Conservation (phyloP, 2,329 filamentous ascomycete genomes). For the Phaeosphaeriaceae sp. region DNA sequence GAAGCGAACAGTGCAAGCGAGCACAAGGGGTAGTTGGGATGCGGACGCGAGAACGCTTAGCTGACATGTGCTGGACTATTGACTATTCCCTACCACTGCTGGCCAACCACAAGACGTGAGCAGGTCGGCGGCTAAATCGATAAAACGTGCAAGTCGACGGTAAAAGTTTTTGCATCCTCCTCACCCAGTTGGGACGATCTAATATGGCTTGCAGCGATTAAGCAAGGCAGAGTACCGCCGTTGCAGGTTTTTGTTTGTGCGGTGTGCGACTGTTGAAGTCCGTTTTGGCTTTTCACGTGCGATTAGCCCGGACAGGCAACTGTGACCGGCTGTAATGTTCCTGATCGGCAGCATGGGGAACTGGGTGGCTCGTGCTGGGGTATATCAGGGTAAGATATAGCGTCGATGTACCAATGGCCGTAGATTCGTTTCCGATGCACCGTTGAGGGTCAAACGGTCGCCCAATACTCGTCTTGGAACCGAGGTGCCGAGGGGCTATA, state of each 20-base stretch:
- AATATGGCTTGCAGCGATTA: not conserved
- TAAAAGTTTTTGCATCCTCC: not conserved
- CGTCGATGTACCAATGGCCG: conserved; percentile 4
- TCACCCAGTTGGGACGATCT: not conserved
- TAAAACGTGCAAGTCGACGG: no score
- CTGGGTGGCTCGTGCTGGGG: conserved; percentile 1
- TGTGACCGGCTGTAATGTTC: conserved; percentile 1
- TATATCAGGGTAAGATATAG: conserved; percentile 1
- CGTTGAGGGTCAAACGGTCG: not conserved
- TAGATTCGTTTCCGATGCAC: conserved; percentile 1
- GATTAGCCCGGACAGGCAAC: conserved; percentile 1
- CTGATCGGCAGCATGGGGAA: conserved; percentile 11
- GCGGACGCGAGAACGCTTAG: no score
- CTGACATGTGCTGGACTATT: no score
- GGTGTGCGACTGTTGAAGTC: conserved; percentile 1
- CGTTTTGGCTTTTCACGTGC: conserved; percentile 6
- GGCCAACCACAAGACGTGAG: no score
- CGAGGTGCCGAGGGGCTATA: conserved; percentile 7
- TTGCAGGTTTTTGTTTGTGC: not conserved
- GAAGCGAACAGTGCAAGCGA: no score
- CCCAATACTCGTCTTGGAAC: not conserved
- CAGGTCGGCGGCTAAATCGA: no score
- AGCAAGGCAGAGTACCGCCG: not conserved
- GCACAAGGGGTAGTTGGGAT: no score
- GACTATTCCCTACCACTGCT: no score